phyloP scores from a whole-genome alignment of 176 grass and related monocot species.

The Cenchrus fungigraminus region DNA sequence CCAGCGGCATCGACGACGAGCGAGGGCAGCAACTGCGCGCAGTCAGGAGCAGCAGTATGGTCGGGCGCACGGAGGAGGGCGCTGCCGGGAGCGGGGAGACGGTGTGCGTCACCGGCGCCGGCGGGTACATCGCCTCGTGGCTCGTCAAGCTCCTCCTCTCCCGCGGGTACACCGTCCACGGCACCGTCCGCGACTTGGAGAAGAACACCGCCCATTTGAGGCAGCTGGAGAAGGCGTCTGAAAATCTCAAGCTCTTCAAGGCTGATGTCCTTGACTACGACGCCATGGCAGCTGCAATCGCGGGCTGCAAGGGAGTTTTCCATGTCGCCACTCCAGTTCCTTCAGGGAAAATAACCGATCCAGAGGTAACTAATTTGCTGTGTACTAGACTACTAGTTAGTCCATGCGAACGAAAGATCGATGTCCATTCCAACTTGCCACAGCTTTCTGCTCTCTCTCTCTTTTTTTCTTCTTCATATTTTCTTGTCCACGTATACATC shows the following conservation, averaged over 20 bases:
- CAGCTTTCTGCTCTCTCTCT: background rate
- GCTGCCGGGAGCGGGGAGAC: background rate
- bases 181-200: slow-evolving; percentile 58
- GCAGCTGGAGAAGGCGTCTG: slow-evolving; percentile 34
- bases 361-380: slow-evolving; percentile 39
- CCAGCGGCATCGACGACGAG: background rate
- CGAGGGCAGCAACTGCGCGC: background rate
- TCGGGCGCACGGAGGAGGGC: background rate
- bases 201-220: slow-evolving; percentile 47
- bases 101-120: slow-evolving; percentile 36
- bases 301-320: slow-evolving; percentile 53
- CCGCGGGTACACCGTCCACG: slow-evolving; percentile 53
- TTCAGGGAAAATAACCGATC: background rate
- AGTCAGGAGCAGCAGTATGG: background rate
- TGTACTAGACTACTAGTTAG: background rate
- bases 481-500: background rate
- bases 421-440: background rate
- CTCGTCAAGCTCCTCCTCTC: slow-evolving; percentile 62
- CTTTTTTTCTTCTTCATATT: background rate
- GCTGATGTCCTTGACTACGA: slow-evolving; percentile 53
- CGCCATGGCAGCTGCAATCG: slow-evolving; percentile 19
- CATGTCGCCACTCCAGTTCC: slow-evolving; percentile 62
- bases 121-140: slow-evolving; percentile 57
- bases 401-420: too few relatives aligned
- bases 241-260: slow-evolving; percentile 56